These are phyloP conservation scores for Ramaria sp. DNA, from an alignment of 768 basidiomycete species.

Conservation along the genomic window DNA sequence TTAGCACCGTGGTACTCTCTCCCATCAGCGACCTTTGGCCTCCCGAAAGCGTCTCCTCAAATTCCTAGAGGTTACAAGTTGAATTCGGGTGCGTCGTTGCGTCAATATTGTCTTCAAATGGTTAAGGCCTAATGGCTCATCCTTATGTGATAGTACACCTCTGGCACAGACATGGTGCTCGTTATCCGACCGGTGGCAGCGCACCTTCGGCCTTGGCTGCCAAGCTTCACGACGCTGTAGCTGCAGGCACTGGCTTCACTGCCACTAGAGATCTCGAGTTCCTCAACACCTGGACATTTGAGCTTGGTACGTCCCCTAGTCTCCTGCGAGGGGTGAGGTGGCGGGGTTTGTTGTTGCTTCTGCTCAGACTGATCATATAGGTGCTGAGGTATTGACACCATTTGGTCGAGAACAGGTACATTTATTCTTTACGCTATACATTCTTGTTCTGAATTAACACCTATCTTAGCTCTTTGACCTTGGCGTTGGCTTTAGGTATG, in stretches of 20 bases:
- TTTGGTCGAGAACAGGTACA: conserved; percentile 76
- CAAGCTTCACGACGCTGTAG: conserved; percentile 45
- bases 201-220: conserved; percentile 42
- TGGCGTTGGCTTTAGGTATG: no score
- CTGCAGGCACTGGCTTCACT: conserved; percentile 46
- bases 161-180: conserved; percentile 31
- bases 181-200: conserved; percentile 28
- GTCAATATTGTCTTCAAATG: no score
- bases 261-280: conserved; percentile 58
- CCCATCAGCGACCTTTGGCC: conserved; percentile 32
- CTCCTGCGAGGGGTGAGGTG: no score
- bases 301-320: conserved; percentile 12
- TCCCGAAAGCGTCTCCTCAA: conserved; percentile 33
- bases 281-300: conserved; percentile 62
- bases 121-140: no score
- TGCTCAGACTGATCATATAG: background rate
- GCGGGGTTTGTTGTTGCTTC: background rate
- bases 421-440: background rate
- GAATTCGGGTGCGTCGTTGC: conserved; percentile 14
- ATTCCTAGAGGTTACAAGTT: conserved; percentile 38
- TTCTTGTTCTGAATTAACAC: no score
- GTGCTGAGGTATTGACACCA: conserved; percentile 52
- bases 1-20: conserved; percentile 43
- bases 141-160: conserved; percentile 24
- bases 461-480: no score